Conservation (phyloP, 257 asterid species). For the Galeopsis tetrahit region DNA sequence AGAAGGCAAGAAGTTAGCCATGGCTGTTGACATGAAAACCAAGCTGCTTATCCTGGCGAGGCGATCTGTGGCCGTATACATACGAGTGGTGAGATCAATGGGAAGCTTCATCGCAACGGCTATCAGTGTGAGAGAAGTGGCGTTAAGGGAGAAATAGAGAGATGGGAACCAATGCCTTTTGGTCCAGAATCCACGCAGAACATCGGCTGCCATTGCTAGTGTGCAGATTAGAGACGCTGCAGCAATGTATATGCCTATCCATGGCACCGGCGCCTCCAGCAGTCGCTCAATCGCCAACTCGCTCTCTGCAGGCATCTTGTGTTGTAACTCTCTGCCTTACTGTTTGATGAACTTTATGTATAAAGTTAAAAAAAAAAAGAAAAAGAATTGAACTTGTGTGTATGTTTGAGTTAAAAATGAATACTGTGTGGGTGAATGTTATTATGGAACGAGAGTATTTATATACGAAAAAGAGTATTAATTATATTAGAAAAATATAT, state of each 20-base stretch:
- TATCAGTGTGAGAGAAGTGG: conserved; percentile 39
- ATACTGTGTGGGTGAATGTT: too few species aligned
- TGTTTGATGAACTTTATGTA: neutral
- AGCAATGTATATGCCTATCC: conserved; percentile 49
- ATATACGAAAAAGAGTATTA: too few species aligned
- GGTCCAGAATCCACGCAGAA: conserved; percentile 33
- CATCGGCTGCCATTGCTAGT: conserved; percentile 48
- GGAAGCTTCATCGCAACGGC: conserved; percentile 51
- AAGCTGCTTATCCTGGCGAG: conserved; percentile 55
- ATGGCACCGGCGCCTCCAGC: conserved; percentile 44
- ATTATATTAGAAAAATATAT: too few species aligned
- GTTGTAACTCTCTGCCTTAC: too few species aligned
- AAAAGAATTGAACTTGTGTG: too few species aligned
- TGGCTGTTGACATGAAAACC: conserved; percentile 44
- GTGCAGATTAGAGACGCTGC: conserved; percentile 43
- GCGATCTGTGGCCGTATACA: conserved; percentile 41
- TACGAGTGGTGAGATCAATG: conserved; percentile 42
- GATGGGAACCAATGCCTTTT: conserved; percentile 48
- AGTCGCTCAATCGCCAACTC: neutral
- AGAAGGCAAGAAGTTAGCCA: conserved; percentile 49
- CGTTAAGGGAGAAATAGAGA: conserved; percentile 42
- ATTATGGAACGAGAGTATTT: too few species aligned
- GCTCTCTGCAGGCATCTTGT: neutral
- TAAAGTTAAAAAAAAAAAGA: too few species aligned
- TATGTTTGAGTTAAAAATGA: too few species aligned